A percentile compares a stretch with the other conserved stretches of the same genome.
Conservation (phyloP, 345 rosid species). For the Pseudoturritis turrita region DNA sequence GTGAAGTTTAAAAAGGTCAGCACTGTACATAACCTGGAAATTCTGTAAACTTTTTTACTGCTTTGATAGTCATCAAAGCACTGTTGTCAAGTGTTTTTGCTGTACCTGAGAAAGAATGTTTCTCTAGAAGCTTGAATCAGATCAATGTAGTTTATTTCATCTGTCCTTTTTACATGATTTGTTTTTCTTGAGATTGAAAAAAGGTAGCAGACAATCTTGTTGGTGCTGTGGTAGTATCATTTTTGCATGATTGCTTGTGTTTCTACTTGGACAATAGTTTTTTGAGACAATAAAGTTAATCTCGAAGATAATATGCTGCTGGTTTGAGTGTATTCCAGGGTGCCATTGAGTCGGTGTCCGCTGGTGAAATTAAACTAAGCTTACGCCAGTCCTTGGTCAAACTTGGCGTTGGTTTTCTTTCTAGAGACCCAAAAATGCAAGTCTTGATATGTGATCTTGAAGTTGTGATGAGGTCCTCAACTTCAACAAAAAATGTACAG, state of each 20-base stretch:
- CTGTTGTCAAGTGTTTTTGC: not conserved
- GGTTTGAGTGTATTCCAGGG: constrained; percentile 60
- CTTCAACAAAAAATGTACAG: constrained; percentile 44
- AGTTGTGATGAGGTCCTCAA: constrained; percentile 72
- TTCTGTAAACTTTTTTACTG: constrained; percentile 1
- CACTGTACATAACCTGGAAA: not conserved
- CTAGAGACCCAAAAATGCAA: constrained; percentile 90
- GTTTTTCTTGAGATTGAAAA: not conserved
- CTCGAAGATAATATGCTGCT: constrained; percentile 2
- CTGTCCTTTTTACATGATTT: not conserved
- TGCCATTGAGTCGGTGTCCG: constrained; percentile 81
- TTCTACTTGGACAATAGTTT: not conserved
- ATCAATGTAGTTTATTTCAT: not conserved
- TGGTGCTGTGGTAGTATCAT: not conserved
- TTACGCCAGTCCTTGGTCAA: constrained; percentile 89
- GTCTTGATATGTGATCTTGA: constrained; percentile 78
- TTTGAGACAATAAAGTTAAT: not conserved
- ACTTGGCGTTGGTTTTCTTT: constrained; percentile 86
- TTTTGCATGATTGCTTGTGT: constrained; percentile 6
- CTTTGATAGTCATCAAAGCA: not conserved
- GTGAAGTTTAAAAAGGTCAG: constrained; percentile 86
- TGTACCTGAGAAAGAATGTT: not conserved
- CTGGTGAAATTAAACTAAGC: constrained; percentile 87
- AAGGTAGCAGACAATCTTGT: not conserved
- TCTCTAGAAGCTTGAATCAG: not conserved